Evolutionary conservation across 345 rosid species (phyloP).

Genomic region (Ceriops tagal): DNA sequence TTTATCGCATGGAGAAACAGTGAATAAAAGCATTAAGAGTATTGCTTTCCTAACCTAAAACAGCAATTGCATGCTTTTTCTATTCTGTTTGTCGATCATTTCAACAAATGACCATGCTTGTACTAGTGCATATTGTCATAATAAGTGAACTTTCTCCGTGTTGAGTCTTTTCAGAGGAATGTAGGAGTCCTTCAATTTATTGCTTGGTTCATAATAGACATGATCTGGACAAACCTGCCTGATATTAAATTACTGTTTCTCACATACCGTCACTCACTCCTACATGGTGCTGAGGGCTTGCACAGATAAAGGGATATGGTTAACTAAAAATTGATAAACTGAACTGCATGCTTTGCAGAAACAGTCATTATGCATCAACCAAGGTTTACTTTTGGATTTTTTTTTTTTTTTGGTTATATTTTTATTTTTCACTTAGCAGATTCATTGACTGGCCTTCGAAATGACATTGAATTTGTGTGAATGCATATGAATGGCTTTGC

Average conservation of each 20-base stretch:
- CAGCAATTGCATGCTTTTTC: neutral
- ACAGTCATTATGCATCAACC: too few species aligned
- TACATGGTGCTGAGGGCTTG: neutral
- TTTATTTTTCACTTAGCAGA: too few species aligned
- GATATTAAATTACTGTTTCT: neutral
- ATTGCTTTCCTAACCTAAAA: neutral
- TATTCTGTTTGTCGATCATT: neutral
- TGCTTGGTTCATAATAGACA: neutral
- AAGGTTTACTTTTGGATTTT: neutral
- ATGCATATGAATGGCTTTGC: slow-evolving; percentile 9
- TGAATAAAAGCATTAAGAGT: neutral
- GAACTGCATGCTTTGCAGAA: neutral
- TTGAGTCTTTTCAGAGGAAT: neutral
- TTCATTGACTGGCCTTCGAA: too few species aligned
- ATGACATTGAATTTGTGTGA: too few species aligned
- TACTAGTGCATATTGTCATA: neutral
- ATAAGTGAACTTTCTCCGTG: neutral
- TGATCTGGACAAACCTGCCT: neutral
- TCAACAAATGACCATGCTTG: neutral
- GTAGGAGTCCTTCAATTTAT: neutral
- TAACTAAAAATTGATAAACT: neutral
- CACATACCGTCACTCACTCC: neutral
- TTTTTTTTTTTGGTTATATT: neutral
- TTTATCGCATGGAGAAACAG: neutral
- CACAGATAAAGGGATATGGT: too few species aligned